phyloP scores from a whole-genome alignment of 2,329 filamentous ascomycete genomes.

The Fusarium nematophilum region DNA sequence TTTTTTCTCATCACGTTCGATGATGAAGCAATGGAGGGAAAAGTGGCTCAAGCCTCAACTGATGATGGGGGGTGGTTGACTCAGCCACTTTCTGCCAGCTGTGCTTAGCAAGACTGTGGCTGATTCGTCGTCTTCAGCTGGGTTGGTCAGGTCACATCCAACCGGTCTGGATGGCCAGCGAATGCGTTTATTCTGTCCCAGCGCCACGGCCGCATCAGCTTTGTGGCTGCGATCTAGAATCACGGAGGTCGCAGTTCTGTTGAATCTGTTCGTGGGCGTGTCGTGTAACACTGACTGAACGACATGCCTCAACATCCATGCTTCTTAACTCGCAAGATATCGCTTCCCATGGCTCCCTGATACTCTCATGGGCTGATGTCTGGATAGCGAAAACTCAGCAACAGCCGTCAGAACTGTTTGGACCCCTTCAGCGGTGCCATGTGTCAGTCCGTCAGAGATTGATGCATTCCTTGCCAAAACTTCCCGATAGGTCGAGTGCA shows the following conservation, averaged over 20 bases:
- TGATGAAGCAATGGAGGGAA: conserved; percentile 7
- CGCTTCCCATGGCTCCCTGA: too few species aligned
- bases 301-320: too few species aligned
- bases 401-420: too few species aligned
- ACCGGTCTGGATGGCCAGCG: conserved; percentile 10
- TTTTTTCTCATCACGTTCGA: not conserved
- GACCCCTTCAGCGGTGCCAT: too few species aligned
- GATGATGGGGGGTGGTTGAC: too few species aligned
- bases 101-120: not conserved
- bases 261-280: too few species aligned
- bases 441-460: conserved; percentile 30
- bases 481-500: conserved; percentile 11
- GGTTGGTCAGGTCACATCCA: conserved; percentile 20
- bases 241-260: not conserved
- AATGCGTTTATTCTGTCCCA: not conserved
- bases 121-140: conserved; percentile 31
- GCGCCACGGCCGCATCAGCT: conserved; percentile 28
- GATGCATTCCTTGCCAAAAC: conserved; percentile 5
- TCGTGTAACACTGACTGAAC: too few species aligned
- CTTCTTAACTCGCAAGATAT: conserved; percentile 16
- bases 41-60: conserved; percentile 6
- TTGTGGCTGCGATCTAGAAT: conserved; percentile 21
- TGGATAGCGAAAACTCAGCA: too few species aligned
- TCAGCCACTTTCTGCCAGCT: conserved; percentile 24
- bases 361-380: too few species aligned